A percentile compares a stretch with the other conserved stretches of the same genome.
These are phyloP conservation scores for Aspergillus ellipticus DNA, from an alignment of 495 filamentous ascomycete genomes.

Conservation along the genomic window DNA sequence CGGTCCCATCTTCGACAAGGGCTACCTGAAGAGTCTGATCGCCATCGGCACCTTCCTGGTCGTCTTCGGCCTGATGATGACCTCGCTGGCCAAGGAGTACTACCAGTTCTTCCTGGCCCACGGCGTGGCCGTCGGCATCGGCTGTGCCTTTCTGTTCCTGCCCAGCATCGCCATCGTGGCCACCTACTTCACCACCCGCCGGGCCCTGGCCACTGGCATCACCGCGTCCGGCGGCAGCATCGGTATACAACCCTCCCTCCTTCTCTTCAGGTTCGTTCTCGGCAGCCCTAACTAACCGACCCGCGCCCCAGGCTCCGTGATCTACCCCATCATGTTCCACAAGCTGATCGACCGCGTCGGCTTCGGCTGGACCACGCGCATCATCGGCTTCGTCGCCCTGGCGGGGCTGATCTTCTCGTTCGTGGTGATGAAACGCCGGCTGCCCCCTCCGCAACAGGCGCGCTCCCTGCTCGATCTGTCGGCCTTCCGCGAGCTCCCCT, in stretches of 20 bases:
- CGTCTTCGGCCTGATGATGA: conserved; percentile 69
- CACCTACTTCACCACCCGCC: conserved; percentile 64
- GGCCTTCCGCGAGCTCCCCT: conserved; percentile 57
- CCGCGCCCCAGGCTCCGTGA: conserved; percentile 40
- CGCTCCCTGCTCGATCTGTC: conserved; percentile 50
- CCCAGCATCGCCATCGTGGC: conserved; percentile 53
- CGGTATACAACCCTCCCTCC: conserved; percentile 40
- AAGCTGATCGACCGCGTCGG: neutral
- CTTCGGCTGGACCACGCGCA: neutral
- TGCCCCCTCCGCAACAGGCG: conserved; percentile 53
- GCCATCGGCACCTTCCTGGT: conserved; percentile 56
- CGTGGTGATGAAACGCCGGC: conserved; percentile 59
- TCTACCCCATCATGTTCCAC: conserved; percentile 54
- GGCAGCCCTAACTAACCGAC: conserved; percentile 48
- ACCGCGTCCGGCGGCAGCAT: conserved; percentile 56
- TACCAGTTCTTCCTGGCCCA: conserved; percentile 47
- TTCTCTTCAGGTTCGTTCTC: conserved; percentile 62
- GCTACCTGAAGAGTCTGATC: conserved; percentile 62
- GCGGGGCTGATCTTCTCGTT: conserved; percentile 58
- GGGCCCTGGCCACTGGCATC: conserved; percentile 63
- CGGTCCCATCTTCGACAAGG: conserved; percentile 71
- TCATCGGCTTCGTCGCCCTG: conserved; percentile 25
- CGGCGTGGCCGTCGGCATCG: conserved; percentile 42
- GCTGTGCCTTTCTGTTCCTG: conserved; percentile 61
- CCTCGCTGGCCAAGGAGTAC: conserved; percentile 47